A percentile compares a stretch with the other conserved stretches of the same genome.
These are phyloP conservation scores for Pseudogymnoascus sp. DNA, from an alignment of 2,329 filamentous ascomycete species.

Conservation along the genomic window DNA sequence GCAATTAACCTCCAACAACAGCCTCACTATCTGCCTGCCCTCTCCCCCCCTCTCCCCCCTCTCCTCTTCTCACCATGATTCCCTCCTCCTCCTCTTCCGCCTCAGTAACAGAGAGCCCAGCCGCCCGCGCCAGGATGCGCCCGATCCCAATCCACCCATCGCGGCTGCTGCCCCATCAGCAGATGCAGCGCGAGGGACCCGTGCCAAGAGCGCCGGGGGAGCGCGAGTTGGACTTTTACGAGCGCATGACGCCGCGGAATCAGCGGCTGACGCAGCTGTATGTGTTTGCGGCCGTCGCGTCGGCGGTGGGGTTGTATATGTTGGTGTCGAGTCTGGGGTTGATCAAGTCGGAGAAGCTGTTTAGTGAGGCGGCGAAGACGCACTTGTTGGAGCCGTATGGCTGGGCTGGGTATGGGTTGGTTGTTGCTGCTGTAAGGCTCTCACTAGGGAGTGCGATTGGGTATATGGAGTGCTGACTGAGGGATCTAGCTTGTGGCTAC, in stretches of 20 bases:
- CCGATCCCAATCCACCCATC: neutral
- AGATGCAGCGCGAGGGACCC: conserved; percentile 2
- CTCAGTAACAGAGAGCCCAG: neutral
- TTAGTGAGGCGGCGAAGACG: neutral
- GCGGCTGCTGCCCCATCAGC: conserved; percentile 1
- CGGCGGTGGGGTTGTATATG: neutral
- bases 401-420: neutral
- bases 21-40: neutral
- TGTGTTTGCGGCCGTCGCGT: neutral
- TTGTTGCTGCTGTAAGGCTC: neutral
- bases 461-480: neutral
- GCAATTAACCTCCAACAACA: neutral
- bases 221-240: conserved; percentile 2
- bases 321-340: neutral
- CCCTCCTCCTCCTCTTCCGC: neutral
- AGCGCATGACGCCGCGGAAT: neutral
- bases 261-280: neutral
- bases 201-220: conserved; percentile 1
- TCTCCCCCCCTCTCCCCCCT: neutral
- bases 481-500: neutral
- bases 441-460: neutral
- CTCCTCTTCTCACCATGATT: neutral
- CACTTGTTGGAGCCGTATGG: neutral
- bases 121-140: neutral
- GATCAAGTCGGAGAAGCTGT: conserved; percentile 7